phyloP scores from a whole-genome alignment of 2,329 filamentous ascomycete genomes.

The Pseudocercospora vitis region DNA sequence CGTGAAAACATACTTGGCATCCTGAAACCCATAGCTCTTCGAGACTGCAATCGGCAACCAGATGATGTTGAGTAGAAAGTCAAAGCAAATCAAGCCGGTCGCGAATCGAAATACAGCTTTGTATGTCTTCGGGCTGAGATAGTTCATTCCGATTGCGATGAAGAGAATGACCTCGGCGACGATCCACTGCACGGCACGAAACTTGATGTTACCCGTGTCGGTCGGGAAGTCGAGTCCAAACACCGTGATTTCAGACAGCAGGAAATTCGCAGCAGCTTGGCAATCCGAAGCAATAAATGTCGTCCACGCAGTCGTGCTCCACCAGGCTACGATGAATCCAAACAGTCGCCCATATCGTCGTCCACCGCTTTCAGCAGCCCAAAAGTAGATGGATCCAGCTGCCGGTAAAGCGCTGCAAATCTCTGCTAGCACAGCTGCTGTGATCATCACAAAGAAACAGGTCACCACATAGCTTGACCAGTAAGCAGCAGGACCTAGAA shows the following conservation, averaged over 20 bases:
- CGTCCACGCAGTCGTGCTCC: constrained; percentile 63
- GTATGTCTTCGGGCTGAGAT: constrained; percentile 44
- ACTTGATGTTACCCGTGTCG: constrained; percentile 55
- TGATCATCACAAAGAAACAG: constrained; percentile 61
- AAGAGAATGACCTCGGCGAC: constrained; percentile 49
- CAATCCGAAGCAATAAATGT: constrained; percentile 43
- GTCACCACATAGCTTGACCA: constrained; percentile 63
- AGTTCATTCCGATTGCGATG: constrained; percentile 43
- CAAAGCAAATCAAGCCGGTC: constrained; percentile 54
- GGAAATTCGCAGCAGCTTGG: constrained; percentile 42
- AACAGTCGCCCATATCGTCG: constrained; percentile 56
- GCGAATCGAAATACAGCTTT: constrained; percentile 55
- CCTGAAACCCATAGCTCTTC: constrained; percentile 59
- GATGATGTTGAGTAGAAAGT: constrained; percentile 61
- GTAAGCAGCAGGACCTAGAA: constrained; percentile 61
- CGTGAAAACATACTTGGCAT: constrained; percentile 60
- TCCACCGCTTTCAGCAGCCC: constrained; percentile 61
- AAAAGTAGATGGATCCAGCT: constrained; percentile 61
- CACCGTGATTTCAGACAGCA: constrained; percentile 55
- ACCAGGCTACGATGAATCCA: constrained; percentile 64
- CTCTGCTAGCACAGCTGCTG: constrained; percentile 60
- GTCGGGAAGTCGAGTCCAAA: constrained; percentile 58
- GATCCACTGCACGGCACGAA: constrained; percentile 63
- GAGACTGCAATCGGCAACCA: constrained; percentile 60
- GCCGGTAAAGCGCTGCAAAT: constrained; percentile 61